A percentile compares a stretch with the other conserved stretches of the same genome.
Conservation (phyloP, 768 basidiomycete genomes). For the Boletus insuetus region DNA sequence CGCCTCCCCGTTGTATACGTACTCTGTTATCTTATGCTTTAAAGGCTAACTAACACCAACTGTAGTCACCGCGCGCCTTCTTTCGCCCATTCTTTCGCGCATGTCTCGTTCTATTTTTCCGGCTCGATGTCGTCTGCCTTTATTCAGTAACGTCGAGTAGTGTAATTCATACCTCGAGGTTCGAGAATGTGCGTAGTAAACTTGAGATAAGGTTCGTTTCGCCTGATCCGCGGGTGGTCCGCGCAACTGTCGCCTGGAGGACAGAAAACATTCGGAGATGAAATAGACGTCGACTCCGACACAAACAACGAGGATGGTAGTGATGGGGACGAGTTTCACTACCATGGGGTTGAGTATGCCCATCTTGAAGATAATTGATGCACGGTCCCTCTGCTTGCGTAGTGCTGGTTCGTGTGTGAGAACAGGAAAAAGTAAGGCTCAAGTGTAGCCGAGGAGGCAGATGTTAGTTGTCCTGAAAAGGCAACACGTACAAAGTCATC, state of each 20-base stretch:
- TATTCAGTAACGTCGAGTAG: conserved; percentile 5
- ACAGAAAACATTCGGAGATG: conserved; percentile 26
- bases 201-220: conserved; percentile 9
- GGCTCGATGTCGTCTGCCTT: conserved; percentile 4
- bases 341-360: neutral
- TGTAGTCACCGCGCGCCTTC: conserved; percentile 15
- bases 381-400: too few relatives aligned
- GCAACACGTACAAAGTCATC: conserved; percentile 3
- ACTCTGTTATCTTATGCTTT: conserved; percentile 33
- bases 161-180: conserved; percentile 10
- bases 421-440: too few relatives aligned
- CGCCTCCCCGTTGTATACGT: conserved; percentile 21
- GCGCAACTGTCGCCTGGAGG: conserved; percentile 18
- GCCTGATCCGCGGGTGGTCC: conserved; percentile 25
- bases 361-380: neutral
- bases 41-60: conserved; percentile 24
- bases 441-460: neutral
- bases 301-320: neutral
- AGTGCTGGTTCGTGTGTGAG: too few relatives aligned
- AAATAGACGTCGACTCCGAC: conserved; percentile 26
- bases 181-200: conserved; percentile 4
- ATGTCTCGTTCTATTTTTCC: conserved; percentile 5
- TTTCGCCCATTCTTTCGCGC: conserved; percentile 3
- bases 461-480: conserved; percentile 9
- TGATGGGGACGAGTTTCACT: neutral